A percentile compares a stretch with the other conserved stretches of the same genome.
Conservation (phyloP, 306 rosid genomes). For the Inga leiocalycina region DNA sequence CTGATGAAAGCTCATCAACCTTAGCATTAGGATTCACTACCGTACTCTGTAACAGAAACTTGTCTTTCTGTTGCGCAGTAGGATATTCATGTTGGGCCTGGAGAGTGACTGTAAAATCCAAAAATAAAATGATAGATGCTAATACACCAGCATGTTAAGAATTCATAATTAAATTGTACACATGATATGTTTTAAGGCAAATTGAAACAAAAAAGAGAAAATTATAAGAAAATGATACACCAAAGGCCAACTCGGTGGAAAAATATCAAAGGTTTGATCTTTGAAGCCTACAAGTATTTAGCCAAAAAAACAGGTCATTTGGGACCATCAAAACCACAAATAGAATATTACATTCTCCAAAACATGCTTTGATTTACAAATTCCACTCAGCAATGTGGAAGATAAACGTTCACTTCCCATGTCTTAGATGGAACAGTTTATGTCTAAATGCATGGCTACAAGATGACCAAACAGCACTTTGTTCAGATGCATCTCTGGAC, state of each 20-base stretch:
- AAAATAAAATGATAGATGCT: conserved; percentile 38
- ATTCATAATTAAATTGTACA: conserved; percentile 24
- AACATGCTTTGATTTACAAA: conserved; percentile 18
- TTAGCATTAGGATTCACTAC: conserved; percentile 67
- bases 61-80: conserved; percentile 87
- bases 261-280: neutral
- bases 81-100: conserved; percentile 93
- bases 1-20: conserved; percentile 77
- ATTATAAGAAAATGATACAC: neutral
- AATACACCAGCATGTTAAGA: conserved; percentile 7
- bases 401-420: neutral
- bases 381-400: neutral
- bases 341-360: conserved; percentile 3
- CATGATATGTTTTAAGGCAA: conserved; percentile 23
- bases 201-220: neutral
- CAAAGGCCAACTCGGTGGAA: neutral
- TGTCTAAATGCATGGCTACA: neutral
- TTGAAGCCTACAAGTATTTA: conserved; percentile 18
- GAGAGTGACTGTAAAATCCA: conserved; percentile 76
- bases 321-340: conserved; percentile 3
- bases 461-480: conserved; percentile 11
- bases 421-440: conserved; percentile 4
- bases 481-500: conserved; percentile 21
- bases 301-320: conserved; percentile 2
- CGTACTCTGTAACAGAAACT: conserved; percentile 93